phyloP scores from a whole-genome alignment of 768 basidiomycete species.

The Hypholoma fasciculare region DNA sequence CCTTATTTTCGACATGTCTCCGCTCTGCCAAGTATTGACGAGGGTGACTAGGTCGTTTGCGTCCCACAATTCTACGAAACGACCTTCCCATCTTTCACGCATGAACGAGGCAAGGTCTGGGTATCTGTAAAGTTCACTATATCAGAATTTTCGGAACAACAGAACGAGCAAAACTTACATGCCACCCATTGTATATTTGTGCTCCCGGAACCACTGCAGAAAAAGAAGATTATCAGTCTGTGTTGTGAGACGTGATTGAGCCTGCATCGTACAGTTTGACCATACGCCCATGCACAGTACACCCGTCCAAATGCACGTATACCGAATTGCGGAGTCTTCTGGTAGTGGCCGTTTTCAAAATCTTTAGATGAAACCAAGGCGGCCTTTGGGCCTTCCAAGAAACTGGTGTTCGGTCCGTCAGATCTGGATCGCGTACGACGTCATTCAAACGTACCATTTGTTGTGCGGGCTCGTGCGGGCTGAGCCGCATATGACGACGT shows the following conservation, averaged over 20 bases:
- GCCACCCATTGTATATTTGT: constrained; percentile 43
- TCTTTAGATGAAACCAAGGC: constrained; percentile 57
- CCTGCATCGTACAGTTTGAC: constrained; percentile 42
- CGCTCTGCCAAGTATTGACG: constrained; percentile 50
- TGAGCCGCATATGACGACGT: constrained; percentile 41
- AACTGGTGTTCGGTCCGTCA: constrained; percentile 31
- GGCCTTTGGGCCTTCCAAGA: constrained; percentile 60
- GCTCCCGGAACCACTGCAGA: constrained; percentile 54
- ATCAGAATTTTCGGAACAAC: background rate
- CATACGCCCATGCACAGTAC: constrained; percentile 61
- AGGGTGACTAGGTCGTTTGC: constrained; percentile 54
- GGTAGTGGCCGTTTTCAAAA: constrained; percentile 56
- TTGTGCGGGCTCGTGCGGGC: constrained; percentile 59
- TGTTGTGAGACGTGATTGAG: background rate
- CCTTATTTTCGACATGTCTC: constrained; percentile 46
- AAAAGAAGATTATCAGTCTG: background rate
- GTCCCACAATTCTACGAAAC: constrained; percentile 45
- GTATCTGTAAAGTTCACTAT: constrained; percentile 30
- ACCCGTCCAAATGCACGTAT: constrained; percentile 57
- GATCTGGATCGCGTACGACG: background rate
- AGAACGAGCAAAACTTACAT: constrained; percentile 23
- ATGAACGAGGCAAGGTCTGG: constrained; percentile 49
- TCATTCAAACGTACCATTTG: constrained; percentile 36
- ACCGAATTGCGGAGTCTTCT: constrained; percentile 42
- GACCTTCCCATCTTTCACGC: constrained; percentile 51